Evolutionary conservation across 129 eudicot genomes (phyloP), one percentile per base, ranked within the genome.

Genomic region (Escallonia herrerae): DNA sequence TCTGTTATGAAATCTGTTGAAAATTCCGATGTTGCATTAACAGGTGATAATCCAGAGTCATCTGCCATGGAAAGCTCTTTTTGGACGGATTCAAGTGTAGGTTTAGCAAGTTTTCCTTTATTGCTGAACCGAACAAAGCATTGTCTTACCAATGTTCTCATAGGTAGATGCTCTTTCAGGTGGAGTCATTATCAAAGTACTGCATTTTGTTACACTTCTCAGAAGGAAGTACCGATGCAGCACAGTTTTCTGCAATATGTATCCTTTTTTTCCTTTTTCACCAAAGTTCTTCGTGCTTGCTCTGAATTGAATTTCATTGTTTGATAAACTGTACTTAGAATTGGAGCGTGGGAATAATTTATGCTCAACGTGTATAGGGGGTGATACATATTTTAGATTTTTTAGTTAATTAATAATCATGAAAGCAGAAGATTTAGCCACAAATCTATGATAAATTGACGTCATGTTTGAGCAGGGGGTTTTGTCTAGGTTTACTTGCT

Each of bases 171-270:
- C 13, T 72, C 63, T 53, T 77, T 64, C 78, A 90, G 97, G 89
- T 90, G 59, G 97, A 86, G 63, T 62, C 87, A 52, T 42, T 84
- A 73, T 66, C 82, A 3, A 90, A 90, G 77, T 90, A 82, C 78
- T 80, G 93, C 78, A 76, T 90, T 77, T 80, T 90, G 79, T 67
- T 90, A 71, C 97, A 84, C 75, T 80, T 87, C 53, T 39, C 59
- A 56, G 97, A 78, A 69, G 90, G 90, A 77, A 87, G 93, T 69
- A 40, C 79, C 43, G 97, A 90, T 68, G 95, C 93, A 4, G 65
- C 80, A 52, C 84, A 90, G 14, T 81, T 90, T 67, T 84, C 97
- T 43, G 87, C 95, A 56, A 75, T 90, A 68, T 90, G 97, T 90
- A 90, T 90, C 90, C 97, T 82, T 66, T 58, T n/a, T 5, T n/a